Evolutionary conservation across 2,329 filamentous ascomycete species (phyloP), one percentile per base, ranked within the genome.

Genomic region (Fusarium sp.): DNA sequence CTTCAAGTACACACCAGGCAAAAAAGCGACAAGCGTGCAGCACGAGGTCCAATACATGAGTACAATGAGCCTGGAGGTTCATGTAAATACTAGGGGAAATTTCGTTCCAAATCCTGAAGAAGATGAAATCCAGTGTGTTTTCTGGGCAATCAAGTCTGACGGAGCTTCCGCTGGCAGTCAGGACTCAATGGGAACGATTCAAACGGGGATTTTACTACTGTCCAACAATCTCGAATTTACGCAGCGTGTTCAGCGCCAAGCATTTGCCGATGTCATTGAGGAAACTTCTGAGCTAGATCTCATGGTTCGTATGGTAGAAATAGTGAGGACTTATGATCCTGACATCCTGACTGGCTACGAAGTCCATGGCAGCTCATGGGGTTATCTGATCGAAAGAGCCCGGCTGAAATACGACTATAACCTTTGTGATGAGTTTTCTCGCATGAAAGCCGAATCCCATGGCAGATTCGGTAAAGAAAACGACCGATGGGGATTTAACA

Each of bases 311-410:
- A 88, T 98, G 79, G 90, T 97, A 18, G 91, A 96, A 72, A 90
- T 97, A 74, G 95, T 99, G 22, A 89, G 94, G 40, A 84, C 84
- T 5, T 87, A 92, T 74, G 96, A 99, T 78, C 96, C 96, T 0
- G 96, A 99, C 76, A 92, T 99, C 29, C 84, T 99, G 44, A 96
- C 95, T 1, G 96, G 96, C 0, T 99, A 96, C 74, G 96, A 99
- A 79, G 94, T 98, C 0, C 94, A 98, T 76, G 93, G 94, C 56
- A 88, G 90, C 63, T 98, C 95, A 1, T 99, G 96, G 96, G 96
- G 97, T 2, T 99, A 97, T 79, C 80, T 99, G 40, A 95, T 98
- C 51, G 95, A 99, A 81, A 89, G 96, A 54, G 95, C 95, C 15
- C 87, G 92, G 30, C 80, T 92, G 66, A 93, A 95, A 78, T 98